Evolutionary conservation across 805 yeast species (phyloP), one percentile per base, ranked within the genome.

Genomic region (Wickerhamiella shivajii): DNA sequence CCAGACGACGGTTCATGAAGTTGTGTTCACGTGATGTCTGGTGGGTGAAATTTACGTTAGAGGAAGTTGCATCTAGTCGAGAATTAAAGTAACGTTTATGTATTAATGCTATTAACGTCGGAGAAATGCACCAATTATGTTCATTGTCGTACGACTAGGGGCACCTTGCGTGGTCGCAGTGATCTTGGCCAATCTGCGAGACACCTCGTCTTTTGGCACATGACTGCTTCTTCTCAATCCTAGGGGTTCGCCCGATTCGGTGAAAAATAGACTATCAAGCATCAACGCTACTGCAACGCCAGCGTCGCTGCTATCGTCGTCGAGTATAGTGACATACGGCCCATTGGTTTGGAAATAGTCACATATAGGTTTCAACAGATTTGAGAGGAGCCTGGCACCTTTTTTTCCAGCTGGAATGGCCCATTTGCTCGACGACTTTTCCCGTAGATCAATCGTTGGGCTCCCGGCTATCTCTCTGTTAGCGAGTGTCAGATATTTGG

Each of bases 111-210:
- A 17, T 5, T 13, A 22, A 5, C 33, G 26, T 12, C 49, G 32
- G 8, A 45, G 32, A 28, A 39, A 46, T 3, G 39, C 12, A 12
- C 49, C 49, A 0, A 45, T 29, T 2, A 40, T 34, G 26, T 76
- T 84, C 25, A 80, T 56, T 0, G 92, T 77, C 8, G 80, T 73
- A 31, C 94, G 59, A 36, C 84, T 73, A 0, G 93, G 93, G 39
- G 80, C 77, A 4, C 68, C 69, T 25, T 64, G 67, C n/a, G 66
- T 50, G 6, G 56, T 50, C 3, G 63, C 54, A 12, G 66, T 59
- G 3, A 81, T 44, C 29, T 50, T 51, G 2, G 71, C 66, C 19
- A 81, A 53, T 35, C 77, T 74, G 37, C 63, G 63, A 36, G 71
- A 65, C 4, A 78, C 64, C 6, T 60, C 50, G 18, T 63, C 69